These are phyloP conservation scores for Cynara cardunculus DNA, from an alignment of 129 eudicot species.

Conservation along the genomic window DNA sequence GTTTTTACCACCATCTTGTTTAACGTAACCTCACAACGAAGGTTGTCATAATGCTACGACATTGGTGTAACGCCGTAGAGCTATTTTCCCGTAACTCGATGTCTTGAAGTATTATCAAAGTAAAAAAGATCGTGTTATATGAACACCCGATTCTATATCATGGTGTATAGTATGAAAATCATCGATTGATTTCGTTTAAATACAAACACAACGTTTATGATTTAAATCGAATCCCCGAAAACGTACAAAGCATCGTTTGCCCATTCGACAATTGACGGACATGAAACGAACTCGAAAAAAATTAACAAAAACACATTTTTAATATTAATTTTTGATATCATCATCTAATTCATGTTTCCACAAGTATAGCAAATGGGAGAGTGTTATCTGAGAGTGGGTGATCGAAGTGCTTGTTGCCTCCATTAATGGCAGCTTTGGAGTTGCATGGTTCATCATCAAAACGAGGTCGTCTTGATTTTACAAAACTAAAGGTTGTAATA, in stretches of 20 bases:
- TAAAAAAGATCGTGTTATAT: not conserved
- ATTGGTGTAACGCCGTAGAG: not conserved
- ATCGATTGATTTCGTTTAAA: no score
- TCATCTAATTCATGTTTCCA: not conserved
- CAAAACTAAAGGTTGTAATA: not conserved
- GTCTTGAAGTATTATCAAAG: not conserved
- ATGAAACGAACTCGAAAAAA: not conserved
- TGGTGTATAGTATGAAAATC: no score
- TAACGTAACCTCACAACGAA: not conserved
- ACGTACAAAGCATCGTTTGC: not conserved
- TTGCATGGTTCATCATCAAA: not conserved
- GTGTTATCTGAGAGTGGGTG: not conserved
- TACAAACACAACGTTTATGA: not conserved
- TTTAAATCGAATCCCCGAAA: not conserved
- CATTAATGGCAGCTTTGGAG: constrained; percentile 2
- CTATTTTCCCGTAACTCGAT: not conserved
- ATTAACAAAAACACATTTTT: not conserved
- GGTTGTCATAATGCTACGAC: not conserved
- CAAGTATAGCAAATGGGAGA: not conserved
- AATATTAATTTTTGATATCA: not conserved
- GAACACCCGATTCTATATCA: not conserved
- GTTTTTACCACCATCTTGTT: no score
- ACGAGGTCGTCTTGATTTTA: not conserved
- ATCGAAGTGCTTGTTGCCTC: constrained; percentile 8
- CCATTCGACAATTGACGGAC: not conserved